Conservation (phyloP, 148 eudicot species). For the Rhododendron henanense region DNA sequence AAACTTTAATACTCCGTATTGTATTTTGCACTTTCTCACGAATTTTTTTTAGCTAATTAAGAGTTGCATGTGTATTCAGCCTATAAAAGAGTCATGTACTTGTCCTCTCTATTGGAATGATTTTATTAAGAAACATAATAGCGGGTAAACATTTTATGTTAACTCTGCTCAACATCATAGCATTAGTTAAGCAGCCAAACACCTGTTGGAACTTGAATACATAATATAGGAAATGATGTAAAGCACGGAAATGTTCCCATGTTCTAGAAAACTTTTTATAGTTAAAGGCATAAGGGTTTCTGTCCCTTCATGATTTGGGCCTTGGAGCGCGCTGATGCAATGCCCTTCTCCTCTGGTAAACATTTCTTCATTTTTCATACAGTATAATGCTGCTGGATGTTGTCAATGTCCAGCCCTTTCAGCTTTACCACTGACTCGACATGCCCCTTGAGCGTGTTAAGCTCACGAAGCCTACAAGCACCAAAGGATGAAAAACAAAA, state of each 20-base stretch:
- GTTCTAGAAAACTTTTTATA: background rate
- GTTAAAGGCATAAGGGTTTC: conserved; percentile 7
- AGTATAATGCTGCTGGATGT: conserved; percentile 79
- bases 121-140: background rate
- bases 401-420: conserved; percentile 81
- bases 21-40: background rate
- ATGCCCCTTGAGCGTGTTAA: conserved; percentile 82
- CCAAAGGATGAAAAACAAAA: background rate
- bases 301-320: conserved; percentile 4
- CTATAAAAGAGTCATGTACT: background rate
- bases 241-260: conserved; percentile 11
- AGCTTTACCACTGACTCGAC: conserved; percentile 90
- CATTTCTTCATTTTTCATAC: conserved; percentile 33
- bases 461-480: conserved; percentile 68
- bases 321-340: background rate
- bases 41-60: background rate
- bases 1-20: too few relatives aligned
- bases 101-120: background rate
- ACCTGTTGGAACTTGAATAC: conserved; percentile 5
- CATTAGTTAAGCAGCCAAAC: conserved; percentile 9
- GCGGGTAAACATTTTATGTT: background rate
- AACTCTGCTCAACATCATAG: conserved; percentile 3
- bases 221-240: background rate
- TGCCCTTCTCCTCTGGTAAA: background rate
- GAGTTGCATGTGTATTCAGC: background rate